These are phyloP conservation scores for Podaxis sp. DNA, from an alignment of 768 basidiomycete species.

Conservation along the genomic window DNA sequence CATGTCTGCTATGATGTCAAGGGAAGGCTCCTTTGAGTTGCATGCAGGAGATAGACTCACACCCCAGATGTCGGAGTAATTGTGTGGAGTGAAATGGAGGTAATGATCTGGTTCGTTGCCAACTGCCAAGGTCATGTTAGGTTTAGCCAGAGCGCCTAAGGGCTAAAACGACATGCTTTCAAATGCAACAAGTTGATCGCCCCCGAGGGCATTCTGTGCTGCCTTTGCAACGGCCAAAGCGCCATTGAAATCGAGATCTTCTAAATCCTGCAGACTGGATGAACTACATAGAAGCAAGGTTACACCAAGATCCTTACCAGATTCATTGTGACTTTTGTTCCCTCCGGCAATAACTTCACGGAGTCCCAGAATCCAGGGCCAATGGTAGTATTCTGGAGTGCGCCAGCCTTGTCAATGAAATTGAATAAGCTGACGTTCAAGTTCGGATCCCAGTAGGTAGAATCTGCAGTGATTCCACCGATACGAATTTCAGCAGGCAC, in stretches of 20 bases:
- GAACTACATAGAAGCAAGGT: not conserved
- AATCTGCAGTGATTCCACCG: conserved; percentile 56
- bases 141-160: not conserved
- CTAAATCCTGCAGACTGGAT: conserved; percentile 37
- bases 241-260: conserved; percentile 41
- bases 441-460: conserved; percentile 46
- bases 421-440: conserved; percentile 41
- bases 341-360: conserved; percentile 42
- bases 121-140: conserved; percentile 28
- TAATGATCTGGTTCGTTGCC: conserved; percentile 61
- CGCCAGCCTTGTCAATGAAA: conserved; percentile 42
- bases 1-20: conserved; percentile 34
- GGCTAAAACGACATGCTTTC: conserved; percentile 39
- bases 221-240: conserved; percentile 44
- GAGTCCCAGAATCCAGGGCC: conserved; percentile 51
- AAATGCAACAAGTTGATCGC: conserved; percentile 39
- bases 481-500: conserved; percentile 48
- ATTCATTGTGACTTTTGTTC: conserved; percentile 48
- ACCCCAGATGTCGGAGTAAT: conserved; percentile 45
- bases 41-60: conserved; percentile 25
- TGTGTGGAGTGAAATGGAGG: conserved; percentile 39
- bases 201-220: conserved; percentile 35
- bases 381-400: conserved; percentile 49
- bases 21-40: not conserved
- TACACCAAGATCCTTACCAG: conserved; percentile 29